phyloP scores from a whole-genome alignment of 176 grass and related monocot genomes.

The Microstegium vimineum region DNA sequence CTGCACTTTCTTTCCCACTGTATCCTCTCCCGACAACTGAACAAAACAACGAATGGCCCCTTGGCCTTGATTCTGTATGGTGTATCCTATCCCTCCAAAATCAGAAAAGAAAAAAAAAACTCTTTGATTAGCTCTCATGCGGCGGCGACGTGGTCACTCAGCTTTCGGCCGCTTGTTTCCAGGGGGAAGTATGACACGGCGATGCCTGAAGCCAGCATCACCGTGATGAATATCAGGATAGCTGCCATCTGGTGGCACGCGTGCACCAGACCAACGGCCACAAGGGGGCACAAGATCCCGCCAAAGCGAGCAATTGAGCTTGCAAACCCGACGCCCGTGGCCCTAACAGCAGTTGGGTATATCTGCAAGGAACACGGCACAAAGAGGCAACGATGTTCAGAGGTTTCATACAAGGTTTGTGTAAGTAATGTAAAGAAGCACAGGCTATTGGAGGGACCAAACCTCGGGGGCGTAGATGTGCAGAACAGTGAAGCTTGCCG shows the following conservation, averaged over 20 bases:
- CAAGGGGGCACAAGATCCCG: constrained; percentile 76
- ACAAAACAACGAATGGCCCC: constrained; percentile 16
- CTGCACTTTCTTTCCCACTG: constrained; percentile 1
- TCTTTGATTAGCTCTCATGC: constrained; percentile 7
- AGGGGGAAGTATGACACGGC: constrained; percentile 74
- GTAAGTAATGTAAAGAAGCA: neutral
- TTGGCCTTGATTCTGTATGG: neutral
- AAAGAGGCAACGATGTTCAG: neutral
- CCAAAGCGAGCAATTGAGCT: constrained; percentile 78
- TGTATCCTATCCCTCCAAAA: neutral
- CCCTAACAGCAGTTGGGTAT: constrained; percentile 84
- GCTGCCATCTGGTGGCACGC: constrained; percentile 66
- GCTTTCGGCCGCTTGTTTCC: constrained; percentile 64
- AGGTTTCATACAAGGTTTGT: neutral
- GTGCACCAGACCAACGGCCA: constrained; percentile 74
- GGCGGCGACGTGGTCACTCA: constrained; percentile 59
- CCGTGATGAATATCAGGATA: constrained; percentile 60
- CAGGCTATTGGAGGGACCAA: neutral
- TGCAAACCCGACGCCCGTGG: constrained; percentile 67
- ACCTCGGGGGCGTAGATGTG: constrained; percentile 95
- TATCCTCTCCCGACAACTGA: neutral
- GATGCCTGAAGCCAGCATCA: constrained; percentile 56
- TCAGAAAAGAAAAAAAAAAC: neutral
- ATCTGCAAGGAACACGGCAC: constrained; percentile 39
- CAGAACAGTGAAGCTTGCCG: constrained; percentile 67